Evolutionary conservation across 306 rosid genomes (phyloP).

Genomic region (Inga leiocalycina): DNA sequence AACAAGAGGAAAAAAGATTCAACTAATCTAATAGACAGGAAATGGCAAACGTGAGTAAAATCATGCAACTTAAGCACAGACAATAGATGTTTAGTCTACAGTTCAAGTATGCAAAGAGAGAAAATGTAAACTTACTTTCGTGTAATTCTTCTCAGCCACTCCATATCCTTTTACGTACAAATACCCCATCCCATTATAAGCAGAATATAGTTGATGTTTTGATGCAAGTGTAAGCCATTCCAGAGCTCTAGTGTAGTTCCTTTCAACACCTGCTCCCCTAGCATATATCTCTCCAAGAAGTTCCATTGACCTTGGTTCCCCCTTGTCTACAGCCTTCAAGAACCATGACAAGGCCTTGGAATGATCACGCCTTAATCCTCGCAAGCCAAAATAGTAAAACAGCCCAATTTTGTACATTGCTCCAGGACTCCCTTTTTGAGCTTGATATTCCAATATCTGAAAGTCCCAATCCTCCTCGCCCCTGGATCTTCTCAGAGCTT

Average conservation of each 20-base stretch:
- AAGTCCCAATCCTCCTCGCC: conserved; percentile 98
- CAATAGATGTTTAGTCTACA: not conserved
- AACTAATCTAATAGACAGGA: not conserved
- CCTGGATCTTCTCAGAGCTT: conserved; percentile 80
- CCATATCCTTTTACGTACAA: conserved; percentile 93
- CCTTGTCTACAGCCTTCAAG: conserved; percentile 90
- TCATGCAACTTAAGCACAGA: conserved; percentile 24
- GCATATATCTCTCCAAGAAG: conserved; percentile 96
- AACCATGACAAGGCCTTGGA: conserved; percentile 84
- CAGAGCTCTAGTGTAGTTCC: conserved; percentile 88
- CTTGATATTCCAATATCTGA: conserved; percentile 93
- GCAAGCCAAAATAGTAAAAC: conserved; percentile 92
- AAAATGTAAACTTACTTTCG: conserved; percentile 57
- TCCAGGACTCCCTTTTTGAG: conserved; percentile 89
- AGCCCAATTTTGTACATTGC: conserved; percentile 96
- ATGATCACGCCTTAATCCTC: conserved; percentile 94
- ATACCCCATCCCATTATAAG: conserved; percentile 96
- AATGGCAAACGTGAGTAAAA: not conserved
- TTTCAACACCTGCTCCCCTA: conserved; percentile 92
- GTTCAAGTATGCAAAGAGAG: conserved; percentile 12
- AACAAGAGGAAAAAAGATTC: not conserved
- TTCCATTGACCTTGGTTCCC: conserved; percentile 95
- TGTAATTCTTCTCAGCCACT: conserved; percentile 83
- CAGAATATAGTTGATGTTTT: conserved; percentile 73
- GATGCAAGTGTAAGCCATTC: conserved; percentile 95